Percentiles rank a stretch among this genome's conserved stretches.
Conservation (phyloP, 148 eudicot species). For the Beta vulgaris region DNA sequence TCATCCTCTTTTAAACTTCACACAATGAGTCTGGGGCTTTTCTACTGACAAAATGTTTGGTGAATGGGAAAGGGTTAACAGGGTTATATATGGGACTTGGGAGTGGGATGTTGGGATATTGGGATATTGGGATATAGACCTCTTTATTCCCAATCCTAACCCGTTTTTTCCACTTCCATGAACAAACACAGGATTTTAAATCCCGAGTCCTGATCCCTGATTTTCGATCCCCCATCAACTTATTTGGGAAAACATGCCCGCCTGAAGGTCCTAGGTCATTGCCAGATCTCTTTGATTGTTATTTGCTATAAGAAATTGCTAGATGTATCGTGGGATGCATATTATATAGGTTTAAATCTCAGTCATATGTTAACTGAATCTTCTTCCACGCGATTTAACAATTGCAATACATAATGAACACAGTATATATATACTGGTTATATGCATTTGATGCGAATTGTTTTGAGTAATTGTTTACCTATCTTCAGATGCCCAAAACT, state of each 20-base stretch:
- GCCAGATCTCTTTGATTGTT: background rate
- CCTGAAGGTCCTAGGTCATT: background rate
- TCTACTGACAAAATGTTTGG: background rate
- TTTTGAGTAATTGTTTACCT: slow-evolving; percentile 8
- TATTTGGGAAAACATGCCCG: background rate
- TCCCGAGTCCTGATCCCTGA: background rate
- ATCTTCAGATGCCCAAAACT: slow-evolving; percentile 76
- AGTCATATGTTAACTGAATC: background rate
- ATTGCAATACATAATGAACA: too few species aligned
- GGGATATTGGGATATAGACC: too few species aligned
- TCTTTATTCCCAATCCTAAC: background rate
- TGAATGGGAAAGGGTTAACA: background rate
- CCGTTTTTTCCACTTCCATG: background rate
- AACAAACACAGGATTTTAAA: background rate
- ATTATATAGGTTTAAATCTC: background rate
- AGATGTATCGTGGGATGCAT: background rate
- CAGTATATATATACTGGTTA: too few species aligned
- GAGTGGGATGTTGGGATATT: too few species aligned
- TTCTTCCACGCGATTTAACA: background rate
- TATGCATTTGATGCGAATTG: too few species aligned
- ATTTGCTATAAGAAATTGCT: background rate
- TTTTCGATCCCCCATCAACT: too few species aligned
- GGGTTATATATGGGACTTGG: background rate
- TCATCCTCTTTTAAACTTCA: background rate
- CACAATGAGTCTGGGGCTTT: background rate